phyloP scores from a whole-genome alignment of 495 filamentous ascomycete species.

The Trichoderma gamsii region DNA sequence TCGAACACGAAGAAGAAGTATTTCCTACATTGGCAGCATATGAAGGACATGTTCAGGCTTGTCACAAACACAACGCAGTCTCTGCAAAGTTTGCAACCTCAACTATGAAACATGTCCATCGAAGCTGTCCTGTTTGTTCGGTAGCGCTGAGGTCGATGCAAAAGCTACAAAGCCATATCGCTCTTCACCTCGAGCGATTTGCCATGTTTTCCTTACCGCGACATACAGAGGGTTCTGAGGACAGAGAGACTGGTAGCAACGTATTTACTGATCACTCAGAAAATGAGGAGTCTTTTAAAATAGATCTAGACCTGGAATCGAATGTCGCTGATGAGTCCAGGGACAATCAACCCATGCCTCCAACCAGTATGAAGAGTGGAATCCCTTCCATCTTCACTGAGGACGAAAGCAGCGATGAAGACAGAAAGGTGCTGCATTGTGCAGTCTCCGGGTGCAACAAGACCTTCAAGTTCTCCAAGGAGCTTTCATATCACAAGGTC shows the following conservation, averaged over 20 bases:
- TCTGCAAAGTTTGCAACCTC: neutral
- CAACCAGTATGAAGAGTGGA: no score
- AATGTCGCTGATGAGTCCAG: no score
- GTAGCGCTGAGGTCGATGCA: neutral
- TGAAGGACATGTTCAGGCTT: neutral
- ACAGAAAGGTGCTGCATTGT: no score
- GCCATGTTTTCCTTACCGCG: slow-evolving; percentile 15
- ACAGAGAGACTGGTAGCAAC: neutral
- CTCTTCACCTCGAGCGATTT: slow-evolving; percentile 16
- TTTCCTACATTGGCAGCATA: neutral
- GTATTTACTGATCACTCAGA: no score
- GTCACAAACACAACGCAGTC: neutral
- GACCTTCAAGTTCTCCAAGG: no score
- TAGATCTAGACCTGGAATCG: no score
- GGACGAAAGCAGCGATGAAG: no score
- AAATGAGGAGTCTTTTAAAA: no score
- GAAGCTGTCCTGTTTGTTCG: slow-evolving; percentile 14
- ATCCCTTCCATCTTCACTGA: no score
- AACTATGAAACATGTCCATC: neutral
- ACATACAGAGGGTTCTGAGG: neutral
- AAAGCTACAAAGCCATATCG: slow-evolving; percentile 16
- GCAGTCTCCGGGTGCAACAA: no score
- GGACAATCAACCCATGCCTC: no score
- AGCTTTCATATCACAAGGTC: no score
- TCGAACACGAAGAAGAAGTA: neutral